These are phyloP conservation scores for Wickerhamiella shivajii DNA, from an alignment of 805 yeast genomes.

Conservation along the genomic window DNA sequence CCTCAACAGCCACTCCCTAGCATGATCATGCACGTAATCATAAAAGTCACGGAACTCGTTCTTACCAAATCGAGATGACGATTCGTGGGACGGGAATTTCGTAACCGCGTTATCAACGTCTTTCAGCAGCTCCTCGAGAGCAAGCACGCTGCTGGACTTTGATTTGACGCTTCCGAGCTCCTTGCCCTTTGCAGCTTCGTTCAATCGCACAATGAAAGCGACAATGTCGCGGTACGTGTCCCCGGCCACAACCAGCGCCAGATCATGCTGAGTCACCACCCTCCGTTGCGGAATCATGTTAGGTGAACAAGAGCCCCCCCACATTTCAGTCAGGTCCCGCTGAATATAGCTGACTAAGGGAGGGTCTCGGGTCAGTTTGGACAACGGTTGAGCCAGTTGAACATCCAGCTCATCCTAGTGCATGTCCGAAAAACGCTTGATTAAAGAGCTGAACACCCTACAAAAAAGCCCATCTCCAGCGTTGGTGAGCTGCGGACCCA, in stretches of 20 bases:
- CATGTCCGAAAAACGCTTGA: slow-evolving; percentile 17
- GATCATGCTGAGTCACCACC: slow-evolving; percentile 42
- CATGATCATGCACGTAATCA: slow-evolving; percentile 37
- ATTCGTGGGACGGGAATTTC: slow-evolving; percentile 51
- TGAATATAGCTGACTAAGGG: no score
- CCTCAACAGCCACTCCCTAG: slow-evolving; percentile 15
- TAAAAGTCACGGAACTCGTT: slow-evolving; percentile 74
- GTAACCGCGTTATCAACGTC: slow-evolving; percentile 34
- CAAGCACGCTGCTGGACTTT: slow-evolving; percentile 29
- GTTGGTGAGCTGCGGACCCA: slow-evolving; percentile 16
- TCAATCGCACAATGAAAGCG: slow-evolving; percentile 41
- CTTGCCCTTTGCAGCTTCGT: slow-evolving; percentile 48
- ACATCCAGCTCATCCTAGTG: neutral
- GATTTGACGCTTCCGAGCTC: no score
- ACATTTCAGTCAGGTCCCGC: neutral
- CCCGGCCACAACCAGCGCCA: slow-evolving; percentile 44
- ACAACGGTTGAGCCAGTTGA: no score
- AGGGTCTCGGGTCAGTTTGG: no score
- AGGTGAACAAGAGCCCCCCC: neutral
- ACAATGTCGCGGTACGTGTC: slow-evolving; percentile 36
- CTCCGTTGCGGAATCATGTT: slow-evolving; percentile 25
- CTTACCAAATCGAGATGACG: slow-evolving; percentile 78
- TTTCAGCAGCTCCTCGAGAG: slow-evolving; percentile 25
- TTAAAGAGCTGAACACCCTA: slow-evolving; percentile 20
- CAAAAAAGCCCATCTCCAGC: slow-evolving; percentile 21